Conservation (phyloP, 768 basidiomycete species). For the Tephrocybe rancida region DNA sequence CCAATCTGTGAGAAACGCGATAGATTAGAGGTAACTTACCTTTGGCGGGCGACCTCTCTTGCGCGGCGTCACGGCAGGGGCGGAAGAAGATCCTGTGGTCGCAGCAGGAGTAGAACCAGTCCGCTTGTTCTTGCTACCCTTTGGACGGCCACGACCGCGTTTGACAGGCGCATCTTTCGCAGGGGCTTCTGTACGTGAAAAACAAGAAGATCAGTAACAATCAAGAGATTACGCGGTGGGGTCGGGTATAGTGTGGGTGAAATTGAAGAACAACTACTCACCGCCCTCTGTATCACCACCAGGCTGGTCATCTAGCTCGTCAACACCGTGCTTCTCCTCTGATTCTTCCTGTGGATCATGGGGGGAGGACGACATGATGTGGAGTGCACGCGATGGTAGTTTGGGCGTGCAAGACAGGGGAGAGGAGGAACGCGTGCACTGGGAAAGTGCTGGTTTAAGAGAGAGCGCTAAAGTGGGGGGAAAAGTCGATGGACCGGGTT, state of each 20-base stretch:
- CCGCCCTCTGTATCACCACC: constrained; percentile 41
- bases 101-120: constrained; percentile 30
- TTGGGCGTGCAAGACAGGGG: constrained; percentile 17
- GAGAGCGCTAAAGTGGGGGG: constrained; percentile 57
- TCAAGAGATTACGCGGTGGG: constrained; percentile 2
- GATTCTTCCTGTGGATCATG: constrained; percentile 51
- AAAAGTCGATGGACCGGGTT: constrained; percentile 66
- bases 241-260: neutral
- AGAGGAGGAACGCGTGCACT: constrained; percentile 29
- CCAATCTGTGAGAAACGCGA: constrained; percentile 19
- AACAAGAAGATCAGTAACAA: constrained; percentile 23
- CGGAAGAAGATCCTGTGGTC: constrained; percentile 34
- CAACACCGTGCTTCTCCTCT: constrained; percentile 56
- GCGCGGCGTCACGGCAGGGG: constrained; percentile 36
- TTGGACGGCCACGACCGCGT: constrained; percentile 87
- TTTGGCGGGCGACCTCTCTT: constrained; percentile 75
- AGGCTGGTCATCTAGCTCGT: constrained; percentile 58
- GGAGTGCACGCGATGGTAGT: constrained; percentile 29
- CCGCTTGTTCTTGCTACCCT: constrained; percentile 81
- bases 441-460: constrained; percentile 40
- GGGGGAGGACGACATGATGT: constrained; percentile 64
- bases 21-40: constrained; percentile 34
- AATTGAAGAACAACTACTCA: constrained; percentile 27
- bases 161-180: constrained; percentile 50
- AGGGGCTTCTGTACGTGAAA: constrained; percentile 37